A percentile compares a stretch with the other conserved stretches of the same genome.
Conservation (phyloP, 352 stramenopile genomes). For the Phytophthora boehmeriae region DNA sequence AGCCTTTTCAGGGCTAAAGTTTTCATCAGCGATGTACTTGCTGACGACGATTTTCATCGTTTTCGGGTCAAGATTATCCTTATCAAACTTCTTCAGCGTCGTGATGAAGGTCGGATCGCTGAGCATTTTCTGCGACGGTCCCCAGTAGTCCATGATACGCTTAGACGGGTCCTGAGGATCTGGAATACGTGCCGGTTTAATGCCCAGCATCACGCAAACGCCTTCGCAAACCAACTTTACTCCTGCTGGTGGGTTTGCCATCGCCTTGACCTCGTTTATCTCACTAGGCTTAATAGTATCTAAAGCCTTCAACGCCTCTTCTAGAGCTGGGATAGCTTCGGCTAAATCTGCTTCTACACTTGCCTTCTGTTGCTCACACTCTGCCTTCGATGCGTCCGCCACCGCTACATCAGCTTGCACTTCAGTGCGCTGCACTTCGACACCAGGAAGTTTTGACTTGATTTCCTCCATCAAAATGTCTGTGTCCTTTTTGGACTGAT, state of each 20-base stretch:
- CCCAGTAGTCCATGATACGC: slow-evolving; percentile 96
- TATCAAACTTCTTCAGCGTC: slow-evolving; percentile 91
- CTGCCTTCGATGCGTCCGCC: slow-evolving; percentile 81
- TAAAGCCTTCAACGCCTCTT: slow-evolving; percentile 93
- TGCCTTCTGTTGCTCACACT: slow-evolving; percentile 91
- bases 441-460: slow-evolving; percentile 90
- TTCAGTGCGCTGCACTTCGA: slow-evolving; percentile 80
- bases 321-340: slow-evolving; percentile 91
- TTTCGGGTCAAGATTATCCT: slow-evolving; percentile 88
- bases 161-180: slow-evolving; percentile 92
- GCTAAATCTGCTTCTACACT: slow-evolving; percentile 91
- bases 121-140: slow-evolving; percentile 93
- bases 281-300: slow-evolving; percentile 93
- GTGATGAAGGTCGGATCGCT: slow-evolving; percentile 93
- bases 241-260: slow-evolving; percentile 92
- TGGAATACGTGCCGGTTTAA: slow-evolving; percentile 92
- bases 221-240: slow-evolving; percentile 95
- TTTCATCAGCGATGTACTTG: slow-evolving; percentile 92
- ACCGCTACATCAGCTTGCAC: slow-evolving; percentile 85
- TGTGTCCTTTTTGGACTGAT: slow-evolving; percentile 92
- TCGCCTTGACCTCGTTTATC: slow-evolving; percentile 94
- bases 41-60: slow-evolving; percentile 88
- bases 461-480: slow-evolving; percentile 95
- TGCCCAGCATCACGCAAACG: slow-evolving; percentile 95
- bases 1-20: slow-evolving; percentile 92